Percentiles rank a stretch among this genome's conserved stretches.
Evolutionary conservation across 768 basidiomycete genomes (phyloP).

Genomic region (Boletus rubroflammeus): DNA sequence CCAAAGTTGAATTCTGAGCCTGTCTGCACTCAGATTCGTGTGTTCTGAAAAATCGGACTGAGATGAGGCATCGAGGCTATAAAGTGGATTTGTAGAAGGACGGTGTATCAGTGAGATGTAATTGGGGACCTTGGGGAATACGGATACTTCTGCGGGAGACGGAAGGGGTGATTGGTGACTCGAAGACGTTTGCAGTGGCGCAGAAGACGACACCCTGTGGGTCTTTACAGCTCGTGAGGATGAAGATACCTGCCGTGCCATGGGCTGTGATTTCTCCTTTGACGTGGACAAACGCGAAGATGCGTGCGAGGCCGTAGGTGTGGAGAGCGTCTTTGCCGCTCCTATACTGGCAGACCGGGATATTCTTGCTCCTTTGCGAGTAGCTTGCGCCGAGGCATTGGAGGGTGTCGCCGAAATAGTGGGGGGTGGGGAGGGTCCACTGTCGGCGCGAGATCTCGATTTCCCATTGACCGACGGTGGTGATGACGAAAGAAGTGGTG

Average conservation of each 20-base stretch:
- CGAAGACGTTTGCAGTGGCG: conserved; percentile 23
- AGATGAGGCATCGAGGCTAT: conserved; percentile 52
- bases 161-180: conserved; percentile 24
- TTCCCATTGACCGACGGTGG: conserved; percentile 25
- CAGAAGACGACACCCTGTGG: conserved; percentile 25
- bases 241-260: conserved; percentile 17
- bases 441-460: conserved; percentile 23
- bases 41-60: conserved; percentile 51
- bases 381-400: conserved; percentile 1
- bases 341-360: conserved; percentile 18
- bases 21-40: conserved; percentile 50
- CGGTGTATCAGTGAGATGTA: conserved; percentile 77
- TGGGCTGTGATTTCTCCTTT: conserved; percentile 16
- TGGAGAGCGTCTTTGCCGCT: conserved; percentile 13
- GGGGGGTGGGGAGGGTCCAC: conserved; percentile 19
- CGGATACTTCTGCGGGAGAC: conserved; percentile 11
- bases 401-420: not conserved
- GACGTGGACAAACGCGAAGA: conserved; percentile 10
- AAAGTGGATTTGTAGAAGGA: conserved; percentile 82
- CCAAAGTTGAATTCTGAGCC: conserved; percentile 58
- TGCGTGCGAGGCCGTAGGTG: conserved; percentile 1
- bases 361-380: conserved; percentile 13
- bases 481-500: conserved; percentile 23
- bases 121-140: conserved; percentile 42
- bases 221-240: conserved; percentile 16